A percentile compares a stretch with the other conserved stretches of the same genome.
These are phyloP conservation scores for Eucalyptus marginata DNA, from an alignment of 345 rosid species.

Conservation along the genomic window DNA sequence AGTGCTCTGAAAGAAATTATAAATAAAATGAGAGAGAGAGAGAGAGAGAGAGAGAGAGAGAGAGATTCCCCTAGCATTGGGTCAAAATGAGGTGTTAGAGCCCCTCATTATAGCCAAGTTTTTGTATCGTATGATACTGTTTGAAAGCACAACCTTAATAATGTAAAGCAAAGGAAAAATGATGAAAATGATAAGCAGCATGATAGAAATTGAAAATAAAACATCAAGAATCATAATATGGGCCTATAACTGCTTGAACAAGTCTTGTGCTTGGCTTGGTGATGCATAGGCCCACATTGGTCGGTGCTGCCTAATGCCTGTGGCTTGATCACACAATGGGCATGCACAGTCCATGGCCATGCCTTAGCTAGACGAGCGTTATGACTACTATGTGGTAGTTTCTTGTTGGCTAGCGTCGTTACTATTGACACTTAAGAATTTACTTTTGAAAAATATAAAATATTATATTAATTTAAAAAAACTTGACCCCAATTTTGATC, in stretches of 20 bases:
- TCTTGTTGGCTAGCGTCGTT: neutral
- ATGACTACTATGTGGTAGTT: neutral
- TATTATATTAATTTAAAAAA: neutral
- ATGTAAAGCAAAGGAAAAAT: neutral
- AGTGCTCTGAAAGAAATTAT: neutral
- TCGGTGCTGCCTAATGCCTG: neutral
- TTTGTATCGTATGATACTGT: rapidly evolving
- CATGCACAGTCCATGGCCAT: rapidly evolving
- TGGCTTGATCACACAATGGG: neutral
- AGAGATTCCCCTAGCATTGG: neutral
- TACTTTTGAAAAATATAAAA: neutral
- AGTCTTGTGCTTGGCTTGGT: neutral
- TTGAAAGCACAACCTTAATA: neutral
- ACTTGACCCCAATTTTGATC: neutral
- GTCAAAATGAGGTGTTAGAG: neutral
- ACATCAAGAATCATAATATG: neutral
- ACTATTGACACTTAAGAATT: neutral
- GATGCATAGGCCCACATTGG: neutral
- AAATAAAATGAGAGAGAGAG: neutral
- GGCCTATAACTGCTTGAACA: neutral
- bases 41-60: too few species aligned
- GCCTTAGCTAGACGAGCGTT: neutral
- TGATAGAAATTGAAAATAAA: neutral
- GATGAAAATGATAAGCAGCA: neutral
- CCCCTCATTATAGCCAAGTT: neutral